Evolutionary conservation across 371 early-diverging fungal species (phyloP), one percentile per base, ranked within the genome.

Genomic region (Capniomyces stellatus): DNA sequence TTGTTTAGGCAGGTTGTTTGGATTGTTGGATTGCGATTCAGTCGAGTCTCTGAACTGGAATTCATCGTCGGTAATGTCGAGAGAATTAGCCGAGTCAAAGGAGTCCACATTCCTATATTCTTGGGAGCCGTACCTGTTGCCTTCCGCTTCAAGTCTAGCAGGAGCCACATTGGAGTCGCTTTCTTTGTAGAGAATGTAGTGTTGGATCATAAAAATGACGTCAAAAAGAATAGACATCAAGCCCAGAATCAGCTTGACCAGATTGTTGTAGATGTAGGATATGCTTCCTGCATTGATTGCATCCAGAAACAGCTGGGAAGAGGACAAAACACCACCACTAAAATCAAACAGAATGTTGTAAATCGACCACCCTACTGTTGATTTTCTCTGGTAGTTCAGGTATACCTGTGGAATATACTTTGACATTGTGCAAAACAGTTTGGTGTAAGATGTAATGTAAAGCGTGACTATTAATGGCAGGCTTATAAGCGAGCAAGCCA

Each of bases 281-380:
- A 85, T 71, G 24, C 78, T 80, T 35, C 74, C 75, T 23, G 72
- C 66, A 1, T 79, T 48, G 23, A 53, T 70, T 0, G 89, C 80
- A 64, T 92, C 96, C 31, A 90, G 52, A 1, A 89, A 42, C 29
- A 87, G 66, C 62, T 95, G 96, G 2, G 71, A 57, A 27, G 85
- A 72, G 10, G 89, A 89, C 25, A 93, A 60, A 0, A 71, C 42
- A 1, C 96, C 96, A 35, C 96, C 96, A 1, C 85, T 82, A 39
- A 88, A 79, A 62, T 95, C 96, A 52, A 93, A 67, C 12, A 95
- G 58, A 51, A 91, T 88, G 56, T 89, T 93, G 50, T 81, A 76
- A 30, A 92, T 89, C 48, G 83, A 82, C 94, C 94, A 95, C 0
- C 96, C 96, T 2, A 74, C 72, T 0, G 96, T 95, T 1, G 89